Conservation (phyloP, 768 basidiomycete species). For the Xanthoconium stramineum region DNA sequence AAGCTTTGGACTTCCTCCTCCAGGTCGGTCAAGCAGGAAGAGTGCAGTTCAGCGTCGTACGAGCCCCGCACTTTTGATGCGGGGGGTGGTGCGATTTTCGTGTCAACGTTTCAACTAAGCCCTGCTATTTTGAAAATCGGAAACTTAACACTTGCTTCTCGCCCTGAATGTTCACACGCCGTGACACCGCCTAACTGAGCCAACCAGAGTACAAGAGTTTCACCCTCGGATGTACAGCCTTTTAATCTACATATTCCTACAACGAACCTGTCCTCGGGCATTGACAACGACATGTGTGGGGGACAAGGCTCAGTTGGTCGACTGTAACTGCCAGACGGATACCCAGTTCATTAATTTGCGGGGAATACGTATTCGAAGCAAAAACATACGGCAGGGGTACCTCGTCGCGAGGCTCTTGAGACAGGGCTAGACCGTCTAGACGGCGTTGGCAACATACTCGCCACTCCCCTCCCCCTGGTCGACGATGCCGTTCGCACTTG, state of each 20-base stretch:
- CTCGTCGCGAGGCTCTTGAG: constrained; percentile 28
- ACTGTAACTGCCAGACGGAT: constrained; percentile 13
- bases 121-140: constrained; percentile 30
- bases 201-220: not conserved
- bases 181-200: not conserved
- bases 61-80: constrained; percentile 23
- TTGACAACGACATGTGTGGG: not conserved
- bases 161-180: constrained; percentile 27
- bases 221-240: not conserved
- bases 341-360: constrained; percentile 27
- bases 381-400: constrained; percentile 23
- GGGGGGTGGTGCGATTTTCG: too few species aligned
- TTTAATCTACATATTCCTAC: not conserved
- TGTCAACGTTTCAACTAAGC: constrained; percentile 1
- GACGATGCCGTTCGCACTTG: constrained; percentile 25
- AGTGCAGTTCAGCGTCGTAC: constrained; percentile 1
- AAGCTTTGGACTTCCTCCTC: not conserved
- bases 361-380: constrained; percentile 10
- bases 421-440: constrained; percentile 34
- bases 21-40: not conserved
- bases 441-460: constrained; percentile 28
- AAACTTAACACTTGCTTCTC: constrained; percentile 28
- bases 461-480: constrained; percentile 23
- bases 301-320: constrained; percentile 12
- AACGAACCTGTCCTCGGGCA: not conserved